Conservation (phyloP, 225 moss, liverwort and hornwort species). For the Antitrichia curtipendula region DNA sequence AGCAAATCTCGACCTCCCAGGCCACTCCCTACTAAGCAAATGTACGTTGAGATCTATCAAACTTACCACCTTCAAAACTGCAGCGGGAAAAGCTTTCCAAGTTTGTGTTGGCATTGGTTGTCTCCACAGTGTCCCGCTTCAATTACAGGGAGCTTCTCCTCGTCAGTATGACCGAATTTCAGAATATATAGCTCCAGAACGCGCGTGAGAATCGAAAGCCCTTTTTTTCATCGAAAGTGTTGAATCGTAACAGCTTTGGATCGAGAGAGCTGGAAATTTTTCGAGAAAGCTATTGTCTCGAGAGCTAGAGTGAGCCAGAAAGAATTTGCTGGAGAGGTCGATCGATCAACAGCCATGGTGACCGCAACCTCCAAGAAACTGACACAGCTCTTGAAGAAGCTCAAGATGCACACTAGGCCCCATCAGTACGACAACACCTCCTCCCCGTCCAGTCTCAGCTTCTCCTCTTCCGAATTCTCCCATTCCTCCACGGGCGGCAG, state of each 20-base stretch:
- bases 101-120: not conserved
- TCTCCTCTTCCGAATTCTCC: not conserved
- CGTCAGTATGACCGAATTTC: not conserved
- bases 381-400: constrained; percentile 7
- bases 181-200: not conserved
- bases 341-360: not conserved
- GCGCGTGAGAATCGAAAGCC: no score
- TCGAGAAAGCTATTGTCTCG: not conserved
- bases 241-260: not conserved
- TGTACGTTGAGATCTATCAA: not conserved
- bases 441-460: not conserved
- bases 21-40: not conserved
- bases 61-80: not conserved
- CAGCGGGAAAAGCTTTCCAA: not conserved
- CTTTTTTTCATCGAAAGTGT: not conserved
- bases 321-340: not conserved
- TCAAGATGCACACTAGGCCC: not conserved
- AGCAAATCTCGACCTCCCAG: not conserved
- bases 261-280: not conserved
- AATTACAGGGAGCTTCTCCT: not conserved
- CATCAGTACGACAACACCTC: not conserved
- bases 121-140: not conserved
- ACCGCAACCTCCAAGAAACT: not conserved
- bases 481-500: not conserved
- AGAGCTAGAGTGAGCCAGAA: not conserved